Conservation (phyloP, 2,329 filamentous ascomycete genomes). For the Trichoderma citrinoviride region DNA sequence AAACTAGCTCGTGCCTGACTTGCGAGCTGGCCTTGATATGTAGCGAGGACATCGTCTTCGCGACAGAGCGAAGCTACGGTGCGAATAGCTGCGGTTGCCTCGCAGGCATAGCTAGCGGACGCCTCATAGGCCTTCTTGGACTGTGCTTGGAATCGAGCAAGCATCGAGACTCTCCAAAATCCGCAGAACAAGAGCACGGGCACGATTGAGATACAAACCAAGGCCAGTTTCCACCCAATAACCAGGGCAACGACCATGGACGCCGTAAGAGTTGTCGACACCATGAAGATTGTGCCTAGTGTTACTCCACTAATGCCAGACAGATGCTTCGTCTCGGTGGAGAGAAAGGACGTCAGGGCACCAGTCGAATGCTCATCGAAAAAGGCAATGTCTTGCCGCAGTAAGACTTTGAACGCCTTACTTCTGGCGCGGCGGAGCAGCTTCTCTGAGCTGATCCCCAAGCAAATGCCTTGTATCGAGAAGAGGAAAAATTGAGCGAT, state of each 20-base stretch:
- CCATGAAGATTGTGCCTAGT: not conserved
- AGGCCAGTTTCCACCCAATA: constrained; percentile 3
- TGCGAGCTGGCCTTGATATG: constrained; percentile 29
- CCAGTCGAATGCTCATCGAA: not conserved
- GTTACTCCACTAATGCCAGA: not conserved
- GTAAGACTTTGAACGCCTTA: not conserved
- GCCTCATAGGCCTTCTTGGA: not conserved
- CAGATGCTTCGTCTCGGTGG: not conserved
- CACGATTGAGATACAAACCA: constrained; percentile 1
- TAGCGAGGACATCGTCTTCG: constrained; percentile 51
- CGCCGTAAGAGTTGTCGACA: not conserved
- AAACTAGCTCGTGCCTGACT: not conserved
- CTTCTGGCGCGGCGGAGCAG: not conserved
- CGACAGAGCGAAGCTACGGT: constrained; percentile 61
- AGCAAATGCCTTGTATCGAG: not conserved
- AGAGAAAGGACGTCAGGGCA: not conserved
- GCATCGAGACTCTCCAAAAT: not conserved
- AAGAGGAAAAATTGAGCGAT: not conserved
- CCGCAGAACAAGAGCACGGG: not conserved
- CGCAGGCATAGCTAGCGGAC: constrained; percentile 2
- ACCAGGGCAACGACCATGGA: not conserved
- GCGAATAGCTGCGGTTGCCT: constrained; percentile 31
- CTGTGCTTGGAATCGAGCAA: not conserved
- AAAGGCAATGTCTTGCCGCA: not conserved
- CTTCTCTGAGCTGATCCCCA: not conserved